phyloP scores from a whole-genome alignment of 1,139 yeast genomes.

The Arxiozyma telluris region DNA sequence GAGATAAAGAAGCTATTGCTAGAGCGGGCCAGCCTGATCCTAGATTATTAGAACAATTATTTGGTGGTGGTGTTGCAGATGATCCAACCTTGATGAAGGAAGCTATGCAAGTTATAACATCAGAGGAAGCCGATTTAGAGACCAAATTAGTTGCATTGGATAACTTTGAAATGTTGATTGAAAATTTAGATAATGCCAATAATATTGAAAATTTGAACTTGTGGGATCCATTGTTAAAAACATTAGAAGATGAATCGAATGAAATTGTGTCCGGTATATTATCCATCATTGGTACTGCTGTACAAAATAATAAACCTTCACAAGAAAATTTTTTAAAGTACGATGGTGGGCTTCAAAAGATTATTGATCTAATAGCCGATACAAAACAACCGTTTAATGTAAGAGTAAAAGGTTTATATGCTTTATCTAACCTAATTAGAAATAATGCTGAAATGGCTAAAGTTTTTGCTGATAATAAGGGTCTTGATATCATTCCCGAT shows the following conservation, averaged over 20 bases:
- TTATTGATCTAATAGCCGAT: constrained; percentile 37
- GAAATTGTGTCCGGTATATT: constrained; percentile 52
- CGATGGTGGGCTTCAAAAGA: constrained; percentile 39
- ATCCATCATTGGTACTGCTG: constrained; percentile 82
- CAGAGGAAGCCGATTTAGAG: constrained; percentile 54
- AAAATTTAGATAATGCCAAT: constrained; percentile 90
- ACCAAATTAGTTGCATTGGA: constrained; percentile 72
- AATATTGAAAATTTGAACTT: constrained; percentile 74
- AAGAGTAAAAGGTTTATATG: constrained; percentile 61
- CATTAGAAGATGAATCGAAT: constrained; percentile 38
- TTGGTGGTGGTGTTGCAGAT: constrained; percentile 58
- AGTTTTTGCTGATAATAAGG: constrained; percentile 46
- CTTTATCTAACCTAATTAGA: constrained; percentile 66
- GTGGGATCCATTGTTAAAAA: constrained; percentile 61
- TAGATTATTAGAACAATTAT: constrained; percentile 61
- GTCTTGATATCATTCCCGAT: constrained; percentile 48
- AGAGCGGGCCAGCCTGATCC: constrained; percentile 69
- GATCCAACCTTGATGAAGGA: constrained; percentile 81
- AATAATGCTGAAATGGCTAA: constrained; percentile 53
- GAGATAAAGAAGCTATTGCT: constrained; percentile 54
- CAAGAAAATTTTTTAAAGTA: constrained; percentile 56
- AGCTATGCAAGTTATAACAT: constrained; percentile 52
- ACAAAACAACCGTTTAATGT: constrained; percentile 33
- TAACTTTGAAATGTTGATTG: constrained; percentile 88
- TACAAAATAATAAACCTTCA: constrained; percentile 74